Conservation (phyloP, 495 filamentous ascomycete genomes). For the Penicillium goetzii region DNA sequence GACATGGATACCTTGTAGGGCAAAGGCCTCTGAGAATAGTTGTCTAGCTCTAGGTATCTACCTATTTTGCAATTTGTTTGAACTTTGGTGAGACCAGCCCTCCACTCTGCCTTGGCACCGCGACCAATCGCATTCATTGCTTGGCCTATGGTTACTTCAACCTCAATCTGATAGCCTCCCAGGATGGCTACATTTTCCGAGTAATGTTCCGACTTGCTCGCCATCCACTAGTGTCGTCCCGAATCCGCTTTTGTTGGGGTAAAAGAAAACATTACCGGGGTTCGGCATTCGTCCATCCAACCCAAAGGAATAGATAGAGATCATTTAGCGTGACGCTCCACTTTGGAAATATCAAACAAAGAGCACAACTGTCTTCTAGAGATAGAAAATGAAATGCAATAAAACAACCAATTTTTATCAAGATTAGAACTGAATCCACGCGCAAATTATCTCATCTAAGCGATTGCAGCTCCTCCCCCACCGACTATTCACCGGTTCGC, state of each 20-base stretch:
- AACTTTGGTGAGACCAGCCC: not conserved
- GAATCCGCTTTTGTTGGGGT: not conserved
- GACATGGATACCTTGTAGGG: not conserved
- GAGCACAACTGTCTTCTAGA: not conserved
- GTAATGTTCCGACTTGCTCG: slow-evolving; percentile 5
- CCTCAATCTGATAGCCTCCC: not conserved
- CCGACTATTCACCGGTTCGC: slow-evolving; percentile 14
- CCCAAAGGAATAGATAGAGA: not conserved
- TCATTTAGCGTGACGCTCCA: not conserved
- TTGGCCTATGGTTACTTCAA: slow-evolving; percentile 8
- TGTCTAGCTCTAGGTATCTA: no score
- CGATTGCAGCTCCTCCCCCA: slow-evolving; percentile 10
- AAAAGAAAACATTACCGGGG: not conserved
- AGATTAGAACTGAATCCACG: not conserved
- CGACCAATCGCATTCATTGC: slow-evolving; percentile 13
- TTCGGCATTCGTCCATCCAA: not conserved
- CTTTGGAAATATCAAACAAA: not conserved
- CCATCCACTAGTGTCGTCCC: not conserved
- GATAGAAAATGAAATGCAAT: no score
- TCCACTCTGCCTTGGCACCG: not conserved
- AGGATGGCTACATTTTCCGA: slow-evolving; percentile 4
- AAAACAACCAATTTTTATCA: not conserved
- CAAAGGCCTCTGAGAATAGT: not conserved
- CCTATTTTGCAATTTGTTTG: no score
- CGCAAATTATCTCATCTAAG: slow-evolving; percentile 5